These are phyloP conservation scores for Claviceps purpurea DNA, from an alignment of 2,329 filamentous ascomycete genomes.

Conservation along the genomic window DNA sequence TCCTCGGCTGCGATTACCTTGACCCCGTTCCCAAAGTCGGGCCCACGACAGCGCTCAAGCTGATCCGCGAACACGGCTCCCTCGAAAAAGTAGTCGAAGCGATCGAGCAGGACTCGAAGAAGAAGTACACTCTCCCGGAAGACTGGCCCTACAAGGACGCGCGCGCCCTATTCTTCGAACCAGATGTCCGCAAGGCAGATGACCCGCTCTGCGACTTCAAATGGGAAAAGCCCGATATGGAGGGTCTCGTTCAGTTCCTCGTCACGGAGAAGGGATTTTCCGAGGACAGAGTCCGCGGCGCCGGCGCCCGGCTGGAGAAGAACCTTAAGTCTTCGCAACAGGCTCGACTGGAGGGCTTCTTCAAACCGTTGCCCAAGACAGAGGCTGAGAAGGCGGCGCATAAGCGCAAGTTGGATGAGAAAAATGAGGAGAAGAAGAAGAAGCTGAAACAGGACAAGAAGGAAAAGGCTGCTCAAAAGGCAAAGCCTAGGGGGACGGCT, in stretches of 20 bases:
- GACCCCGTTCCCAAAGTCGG: constrained; percentile 93
- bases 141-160: constrained; percentile 94
- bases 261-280: constrained; percentile 94
- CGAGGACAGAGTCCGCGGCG: constrained; percentile 79
- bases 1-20: constrained; percentile 94
- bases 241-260: constrained; percentile 78
- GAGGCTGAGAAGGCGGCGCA: constrained; percentile 70
- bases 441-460: constrained; percentile 89
- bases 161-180: constrained; percentile 79
- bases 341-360: constrained; percentile 86
- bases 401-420: constrained; percentile 91
- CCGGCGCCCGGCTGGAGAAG: constrained; percentile 69
- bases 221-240: constrained; percentile 87
- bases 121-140: constrained; percentile 78
- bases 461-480: constrained; percentile 83
- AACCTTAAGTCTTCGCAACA: constrained; percentile 86
- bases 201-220: constrained; percentile 90
- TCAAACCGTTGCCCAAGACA: constrained; percentile 83
- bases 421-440: constrained; percentile 87
- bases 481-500: constrained; percentile 60
- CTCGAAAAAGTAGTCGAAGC: constrained; percentile 78
- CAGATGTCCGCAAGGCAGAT: constrained; percentile 74
- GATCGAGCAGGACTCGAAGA: constrained; percentile 62
- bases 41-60: constrained; percentile 77
- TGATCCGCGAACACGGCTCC: constrained; percentile 82